These are phyloP conservation scores for Prillingera fragicola DNA, from an alignment of 1,284 basidiomycete species.

Conservation along the genomic window DNA sequence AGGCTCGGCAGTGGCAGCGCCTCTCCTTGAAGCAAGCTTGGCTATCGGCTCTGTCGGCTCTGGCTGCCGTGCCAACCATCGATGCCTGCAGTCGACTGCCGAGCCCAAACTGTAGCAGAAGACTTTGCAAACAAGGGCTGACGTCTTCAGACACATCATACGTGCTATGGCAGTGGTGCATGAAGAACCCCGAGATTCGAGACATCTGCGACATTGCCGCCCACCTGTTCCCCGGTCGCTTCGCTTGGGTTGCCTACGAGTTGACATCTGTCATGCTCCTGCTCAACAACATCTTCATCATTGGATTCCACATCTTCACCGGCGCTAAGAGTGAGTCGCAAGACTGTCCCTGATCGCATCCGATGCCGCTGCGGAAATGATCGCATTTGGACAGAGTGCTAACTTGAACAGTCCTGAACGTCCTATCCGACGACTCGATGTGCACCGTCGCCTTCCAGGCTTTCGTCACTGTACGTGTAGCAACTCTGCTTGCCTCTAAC, in stretches of 20 bases:
- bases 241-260: conserved; percentile 44
- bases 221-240: conserved; percentile 47
- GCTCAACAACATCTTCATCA: conserved; percentile 44
- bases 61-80: too few relatives aligned
- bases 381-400: neutral
- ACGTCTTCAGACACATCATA: conserved; percentile 42
- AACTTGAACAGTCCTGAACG: conserved; percentile 53
- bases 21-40: too few relatives aligned
- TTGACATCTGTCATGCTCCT: conserved; percentile 35
- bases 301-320: conserved; percentile 48
- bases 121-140: neutral
- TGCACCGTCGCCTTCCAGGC: conserved; percentile 58
- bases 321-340: conserved; percentile 37
- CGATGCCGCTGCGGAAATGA: too few relatives aligned
- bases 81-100: too few relatives aligned
- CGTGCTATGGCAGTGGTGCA: conserved; percentile 53
- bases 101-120: too few relatives aligned
- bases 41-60: too few relatives aligned
- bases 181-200: conserved; percentile 57
- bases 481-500: neutral
- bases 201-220: conserved; percentile 63
- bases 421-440: conserved; percentile 54
- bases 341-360: conserved; percentile 1
- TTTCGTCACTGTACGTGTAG: too few relatives aligned
- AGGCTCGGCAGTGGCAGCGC: too few relatives aligned